Evolutionary conservation across 1,139 yeast genomes (phyloP).

Genomic region (Sugiyamaella paludigena): DNA sequence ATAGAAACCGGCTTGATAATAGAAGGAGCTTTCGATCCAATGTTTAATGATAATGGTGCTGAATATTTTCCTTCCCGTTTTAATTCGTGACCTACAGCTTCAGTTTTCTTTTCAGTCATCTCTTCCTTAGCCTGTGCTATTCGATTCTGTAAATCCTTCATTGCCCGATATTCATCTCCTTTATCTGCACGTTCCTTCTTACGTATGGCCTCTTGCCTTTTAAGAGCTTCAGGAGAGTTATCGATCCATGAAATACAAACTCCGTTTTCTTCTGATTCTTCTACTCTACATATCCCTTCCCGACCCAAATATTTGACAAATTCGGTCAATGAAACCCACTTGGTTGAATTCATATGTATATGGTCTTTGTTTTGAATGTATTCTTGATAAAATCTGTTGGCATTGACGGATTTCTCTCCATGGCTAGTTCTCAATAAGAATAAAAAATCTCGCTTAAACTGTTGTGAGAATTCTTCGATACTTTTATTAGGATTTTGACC

Average conservation of each 20-base stretch:
- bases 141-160: constrained; percentile 51
- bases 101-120: constrained; percentile 2
- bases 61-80: constrained; percentile 19
- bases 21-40: background rate
- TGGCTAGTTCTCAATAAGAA: constrained; percentile 61
- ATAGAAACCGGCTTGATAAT: background rate
- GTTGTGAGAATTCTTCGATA: constrained; percentile 57
- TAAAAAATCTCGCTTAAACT: constrained; percentile 67
- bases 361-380: constrained; percentile 73
- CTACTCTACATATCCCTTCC: constrained; percentile 58
- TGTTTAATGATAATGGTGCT: constrained; percentile 3
- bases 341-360: constrained; percentile 86
- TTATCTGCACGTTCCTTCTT: constrained; percentile 40
- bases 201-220: constrained; percentile 40
- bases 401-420: constrained; percentile 77
- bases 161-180: constrained; percentile 47
- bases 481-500: constrained; percentile 47
- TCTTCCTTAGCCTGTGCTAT: constrained; percentile 45
- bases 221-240: constrained; percentile 46
- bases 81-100: constrained; percentile 10
- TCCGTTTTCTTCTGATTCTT: constrained; percentile 46
- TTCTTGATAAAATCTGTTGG: constrained; percentile 88
- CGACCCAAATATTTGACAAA: constrained; percentile 66
- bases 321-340: constrained; percentile 68
- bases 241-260: constrained; percentile 54